These are phyloP conservation scores for Aspergillus incahuasiensis DNA, from an alignment of 495 filamentous ascomycete genomes.

Conservation along the genomic window DNA sequence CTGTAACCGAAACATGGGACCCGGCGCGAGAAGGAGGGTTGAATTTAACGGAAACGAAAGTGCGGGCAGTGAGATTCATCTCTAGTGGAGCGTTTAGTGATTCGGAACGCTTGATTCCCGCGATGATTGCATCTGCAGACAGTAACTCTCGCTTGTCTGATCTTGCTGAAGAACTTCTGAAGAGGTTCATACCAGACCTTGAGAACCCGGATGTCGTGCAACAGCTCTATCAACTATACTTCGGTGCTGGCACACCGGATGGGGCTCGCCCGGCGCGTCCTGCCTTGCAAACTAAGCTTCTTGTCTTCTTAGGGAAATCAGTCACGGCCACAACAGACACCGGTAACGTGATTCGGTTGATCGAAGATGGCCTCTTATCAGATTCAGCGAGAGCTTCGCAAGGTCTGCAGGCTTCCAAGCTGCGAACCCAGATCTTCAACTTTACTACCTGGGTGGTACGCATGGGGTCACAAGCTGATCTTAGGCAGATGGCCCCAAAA, in stretches of 20 bases:
- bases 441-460: constrained; percentile 85
- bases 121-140: constrained; percentile 76
- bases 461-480: constrained; percentile 56
- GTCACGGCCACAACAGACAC: constrained; percentile 60
- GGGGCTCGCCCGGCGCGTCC: constrained; percentile 54
- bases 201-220: constrained; percentile 63
- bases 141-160: constrained; percentile 74
- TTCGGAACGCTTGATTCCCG: constrained; percentile 73
- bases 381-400: constrained; percentile 44
- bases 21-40: constrained; percentile 55
- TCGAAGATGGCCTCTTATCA: constrained; percentile 59
- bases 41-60: constrained; percentile 62
- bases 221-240: constrained; percentile 66
- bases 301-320: constrained; percentile 74
- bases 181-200: constrained; percentile 61
- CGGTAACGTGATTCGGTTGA: constrained; percentile 58
- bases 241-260: constrained; percentile 39
- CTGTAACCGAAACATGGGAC: constrained; percentile 66
- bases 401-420: constrained; percentile 65
- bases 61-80: constrained; percentile 63
- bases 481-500: constrained; percentile 60
- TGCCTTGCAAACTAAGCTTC: constrained; percentile 69
- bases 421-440: constrained; percentile 79
- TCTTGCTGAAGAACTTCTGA: constrained; percentile 78
- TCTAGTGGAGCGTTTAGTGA: constrained; percentile 81